A percentile compares a stretch with the other conserved stretches of the same genome.
Evolutionary conservation across 2,329 filamentous ascomycete genomes (phyloP).

Genomic region (Pseudogymnoascus sp.): DNA sequence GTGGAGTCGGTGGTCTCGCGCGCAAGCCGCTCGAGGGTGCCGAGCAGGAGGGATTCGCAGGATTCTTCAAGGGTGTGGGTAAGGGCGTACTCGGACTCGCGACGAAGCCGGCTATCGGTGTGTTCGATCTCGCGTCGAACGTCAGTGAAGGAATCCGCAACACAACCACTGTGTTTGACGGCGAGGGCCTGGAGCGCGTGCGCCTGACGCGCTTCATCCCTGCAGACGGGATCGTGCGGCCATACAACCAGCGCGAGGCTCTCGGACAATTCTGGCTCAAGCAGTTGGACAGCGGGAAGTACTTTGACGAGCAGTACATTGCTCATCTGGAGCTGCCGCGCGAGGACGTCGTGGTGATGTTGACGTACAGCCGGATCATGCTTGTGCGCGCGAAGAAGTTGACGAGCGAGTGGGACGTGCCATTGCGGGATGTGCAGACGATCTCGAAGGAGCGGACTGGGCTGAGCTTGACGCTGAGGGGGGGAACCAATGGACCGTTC

Average conservation of each 20-base stretch:
- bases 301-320: slow-evolving; percentile 96
- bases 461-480: slow-evolving; percentile 79
- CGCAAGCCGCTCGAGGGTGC: slow-evolving; percentile 92
- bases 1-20: slow-evolving; percentile 86
- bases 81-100: slow-evolving; percentile 92
- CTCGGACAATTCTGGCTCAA: slow-evolving; percentile 98
- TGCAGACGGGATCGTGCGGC: slow-evolving; percentile 84
- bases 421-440: slow-evolving; percentile 90
- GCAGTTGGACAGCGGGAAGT: slow-evolving; percentile 93
- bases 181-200: slow-evolving; percentile 86
- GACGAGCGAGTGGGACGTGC: slow-evolving; percentile 90
- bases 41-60: slow-evolving; percentile 86
- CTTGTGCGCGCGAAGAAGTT: slow-evolving; percentile 81
- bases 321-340: slow-evolving; percentile 87
- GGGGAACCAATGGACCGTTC: slow-evolving; percentile 89
- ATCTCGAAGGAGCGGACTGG: slow-evolving; percentile 96
- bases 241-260: slow-evolving; percentile 90
- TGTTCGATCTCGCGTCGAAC: slow-evolving; percentile 94
- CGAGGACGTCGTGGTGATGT: slow-evolving; percentile 82
- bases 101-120: slow-evolving; percentile 93
- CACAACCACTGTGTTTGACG: slow-evolving; percentile 96
- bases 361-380: slow-evolving; percentile 83
- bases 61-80: slow-evolving; percentile 95
- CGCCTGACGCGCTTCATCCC: slow-evolving; percentile 90
- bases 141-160: slow-evolving; percentile 97